Conservation (phyloP, 192 early-diverging fungal species). For the Rhizophagus prolifer region DNA sequence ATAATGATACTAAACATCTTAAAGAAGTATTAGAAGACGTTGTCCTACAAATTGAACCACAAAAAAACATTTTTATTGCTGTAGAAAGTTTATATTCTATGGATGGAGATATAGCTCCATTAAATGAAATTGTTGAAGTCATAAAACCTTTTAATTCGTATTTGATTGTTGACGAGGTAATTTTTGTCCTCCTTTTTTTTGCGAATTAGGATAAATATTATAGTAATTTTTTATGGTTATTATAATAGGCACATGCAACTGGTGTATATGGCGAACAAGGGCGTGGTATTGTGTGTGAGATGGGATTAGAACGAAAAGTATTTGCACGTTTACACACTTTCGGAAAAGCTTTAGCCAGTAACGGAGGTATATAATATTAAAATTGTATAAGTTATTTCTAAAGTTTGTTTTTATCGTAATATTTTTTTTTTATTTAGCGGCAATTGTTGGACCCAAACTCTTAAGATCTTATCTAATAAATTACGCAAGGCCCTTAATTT, state of each 20-base stretch:
- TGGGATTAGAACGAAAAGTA: constrained; percentile 61
- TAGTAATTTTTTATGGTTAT: constrained; percentile 4
- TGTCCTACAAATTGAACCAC: constrained; percentile 1
- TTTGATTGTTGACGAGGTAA: constrained; percentile 78
- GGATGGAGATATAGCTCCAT: constrained; percentile 77
- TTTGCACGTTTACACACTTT: constrained; percentile 83
- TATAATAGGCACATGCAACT: constrained; percentile 70
- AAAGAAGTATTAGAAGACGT: constrained; percentile 34
- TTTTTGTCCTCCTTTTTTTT: not conserved
- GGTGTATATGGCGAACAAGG: constrained; percentile 70
- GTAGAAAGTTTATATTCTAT: constrained; percentile 82
- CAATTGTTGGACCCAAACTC: constrained; percentile 59
- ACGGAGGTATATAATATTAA: constrained; percentile 59
- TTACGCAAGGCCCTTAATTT: constrained; percentile 79
- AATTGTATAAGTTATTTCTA: not conserved
- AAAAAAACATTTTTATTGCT: constrained; percentile 57
- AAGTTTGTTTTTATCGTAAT: not conserved
- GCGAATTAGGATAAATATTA: not conserved
- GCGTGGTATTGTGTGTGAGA: constrained; percentile 61
- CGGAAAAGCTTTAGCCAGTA: constrained; percentile 77
- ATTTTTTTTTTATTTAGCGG: constrained; percentile 54
- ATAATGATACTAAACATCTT: constrained; percentile 67
- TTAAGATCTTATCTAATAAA: constrained; percentile 75
- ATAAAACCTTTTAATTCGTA: constrained; percentile 51
- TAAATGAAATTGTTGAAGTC: constrained; percentile 61